Evolutionary conservation across 1,284 basidiomycete species (phyloP), one percentile per base, ranked within the genome.

Genomic region (Mycosarcoma mackinlayi): DNA sequence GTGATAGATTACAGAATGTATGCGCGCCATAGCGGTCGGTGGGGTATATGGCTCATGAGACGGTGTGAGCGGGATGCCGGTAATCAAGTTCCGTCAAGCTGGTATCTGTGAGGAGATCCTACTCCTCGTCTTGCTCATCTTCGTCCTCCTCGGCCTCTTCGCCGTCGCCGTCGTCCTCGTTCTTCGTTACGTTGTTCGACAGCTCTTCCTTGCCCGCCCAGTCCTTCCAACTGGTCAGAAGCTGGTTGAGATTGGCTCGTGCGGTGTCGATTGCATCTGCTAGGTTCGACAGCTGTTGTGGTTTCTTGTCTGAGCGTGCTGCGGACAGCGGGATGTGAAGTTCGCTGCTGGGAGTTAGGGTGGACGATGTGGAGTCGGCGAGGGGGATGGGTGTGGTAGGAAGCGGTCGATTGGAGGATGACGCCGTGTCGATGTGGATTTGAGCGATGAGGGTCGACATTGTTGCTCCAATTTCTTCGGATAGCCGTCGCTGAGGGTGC

Each of bases 141-240:
- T 52, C 50, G 1, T 60, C 56, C 1, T 60, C 50, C 3, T 55
- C 47, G 10, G 55, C 24, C 3, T 45, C 44, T 2, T 55, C 30
- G 8, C 54, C 39, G 7, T 41, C 44, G 3, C 13, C 47, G 10
- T 47, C 51, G 6, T 31, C 13, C 2, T 38, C 39, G 19, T 13
- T 35, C n/a, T 35, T n/a, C 8, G 19, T 38, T 19, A 7, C 8
- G 39, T 10, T 14, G 30, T 0, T 3, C 35, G 5, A 3, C 16
- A n/a, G n/a, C 6, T 35, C 41, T 28, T 73, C 61, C 21, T 73
- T 64, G 9, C 65, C 65, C 6, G 50, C 33, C 70, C 65, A 73
- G 21, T 64, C 60, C 25, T 72, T 72, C 69, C 69, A 72, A 4
- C 37, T 33, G 3, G 69, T 67, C 6, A 72, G 31, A 16, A 67